phyloP scores from a whole-genome alignment of 768 basidiomycete genomes.

The Cystobasidium tubakii region DNA sequence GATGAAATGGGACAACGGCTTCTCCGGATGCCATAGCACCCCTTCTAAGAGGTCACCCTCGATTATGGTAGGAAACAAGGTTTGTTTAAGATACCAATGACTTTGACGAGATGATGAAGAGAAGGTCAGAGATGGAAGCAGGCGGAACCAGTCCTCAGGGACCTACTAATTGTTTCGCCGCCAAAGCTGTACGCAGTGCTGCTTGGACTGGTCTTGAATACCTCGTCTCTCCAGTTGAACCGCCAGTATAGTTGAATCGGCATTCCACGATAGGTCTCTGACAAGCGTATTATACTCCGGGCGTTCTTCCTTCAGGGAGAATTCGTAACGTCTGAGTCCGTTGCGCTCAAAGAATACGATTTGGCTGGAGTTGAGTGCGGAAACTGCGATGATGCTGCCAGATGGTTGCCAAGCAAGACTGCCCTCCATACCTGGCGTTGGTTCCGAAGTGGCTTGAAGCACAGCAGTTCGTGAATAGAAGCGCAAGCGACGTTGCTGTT shows the following conservation, averaged over 20 bases:
- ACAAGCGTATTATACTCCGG: conserved; percentile 64
- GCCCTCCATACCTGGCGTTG: conserved; percentile 74
- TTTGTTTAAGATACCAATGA: conserved; percentile 96
- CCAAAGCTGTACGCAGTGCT: conserved; percentile 78
- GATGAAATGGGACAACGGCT: conserved; percentile 60
- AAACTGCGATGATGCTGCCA: conserved; percentile 74
- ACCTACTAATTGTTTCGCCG: conserved; percentile 72
- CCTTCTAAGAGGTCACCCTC: conserved; percentile 41
- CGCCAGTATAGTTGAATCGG: conserved; percentile 75
- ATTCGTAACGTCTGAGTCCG: conserved; percentile 85
- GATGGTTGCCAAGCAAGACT: conserved; percentile 75
- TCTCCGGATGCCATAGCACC: conserved; percentile 84
- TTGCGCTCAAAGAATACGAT: conserved; percentile 93
- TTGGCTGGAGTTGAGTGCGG: conserved; percentile 70
- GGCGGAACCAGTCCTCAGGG: background rate
- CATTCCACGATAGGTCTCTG: conserved; percentile 74
- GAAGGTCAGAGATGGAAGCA: background rate
- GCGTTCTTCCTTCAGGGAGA: conserved; percentile 54
- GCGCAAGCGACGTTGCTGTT: conserved; percentile 57
- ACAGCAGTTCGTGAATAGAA: conserved; percentile 69
- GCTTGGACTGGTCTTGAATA: conserved; percentile 54
- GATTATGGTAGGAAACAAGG: conserved; percentile 55
- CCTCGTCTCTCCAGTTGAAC: conserved; percentile 70
- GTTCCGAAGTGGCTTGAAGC: conserved; percentile 78
- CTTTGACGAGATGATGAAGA: background rate